Conservation (phyloP, 768 basidiomycete species). For the Pholiota microspora region DNA sequence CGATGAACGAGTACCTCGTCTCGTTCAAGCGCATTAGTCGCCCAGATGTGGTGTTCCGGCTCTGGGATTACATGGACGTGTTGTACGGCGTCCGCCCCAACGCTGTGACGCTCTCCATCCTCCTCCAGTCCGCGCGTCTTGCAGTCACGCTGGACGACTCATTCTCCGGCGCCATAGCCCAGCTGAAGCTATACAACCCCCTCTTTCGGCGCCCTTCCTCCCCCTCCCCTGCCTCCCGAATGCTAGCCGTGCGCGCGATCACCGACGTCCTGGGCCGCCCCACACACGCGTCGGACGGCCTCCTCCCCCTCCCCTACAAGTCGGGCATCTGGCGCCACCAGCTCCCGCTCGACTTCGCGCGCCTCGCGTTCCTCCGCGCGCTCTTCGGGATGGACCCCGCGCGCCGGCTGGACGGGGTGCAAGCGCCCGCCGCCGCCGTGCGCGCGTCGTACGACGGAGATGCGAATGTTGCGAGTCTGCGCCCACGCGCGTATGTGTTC, state of each 20-base stretch:
- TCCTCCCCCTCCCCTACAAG: constrained; percentile 25
- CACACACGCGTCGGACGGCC: constrained; percentile 11
- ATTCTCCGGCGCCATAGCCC: constrained; percentile 47
- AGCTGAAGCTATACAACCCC: constrained; percentile 36
- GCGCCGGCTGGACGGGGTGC: constrained; percentile 20
- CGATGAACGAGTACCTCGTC: constrained; percentile 39
- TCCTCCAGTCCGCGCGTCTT: constrained; percentile 60
- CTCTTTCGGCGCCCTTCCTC: constrained; percentile 20
- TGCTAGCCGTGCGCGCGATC: constrained; percentile 27
- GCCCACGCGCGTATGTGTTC: constrained; percentile 16
- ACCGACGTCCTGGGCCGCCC: constrained; percentile 26
- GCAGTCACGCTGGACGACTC: constrained; percentile 51
- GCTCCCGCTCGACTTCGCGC: constrained; percentile 45
- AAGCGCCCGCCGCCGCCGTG: constrained; percentile 35
- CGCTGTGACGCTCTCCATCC: constrained; percentile 49
- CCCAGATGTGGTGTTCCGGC: constrained; percentile 59
- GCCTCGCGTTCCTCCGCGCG: constrained; percentile 52
- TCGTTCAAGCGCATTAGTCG: constrained; percentile 49
- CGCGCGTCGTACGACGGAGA: constrained; percentile 25
- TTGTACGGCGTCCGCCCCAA: constrained; percentile 62
- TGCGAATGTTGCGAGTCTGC: constrained; percentile 9
- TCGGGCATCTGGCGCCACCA: constrained; percentile 44
- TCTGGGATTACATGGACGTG: constrained; percentile 66
- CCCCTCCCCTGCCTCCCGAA: constrained; percentile 9
- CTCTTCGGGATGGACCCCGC: constrained; percentile 49